Percentiles rank a stretch among this genome's conserved stretches.
phyloP scores from a whole-genome alignment of 306 rosid genomes.

The Vigna nakashimae region DNA sequence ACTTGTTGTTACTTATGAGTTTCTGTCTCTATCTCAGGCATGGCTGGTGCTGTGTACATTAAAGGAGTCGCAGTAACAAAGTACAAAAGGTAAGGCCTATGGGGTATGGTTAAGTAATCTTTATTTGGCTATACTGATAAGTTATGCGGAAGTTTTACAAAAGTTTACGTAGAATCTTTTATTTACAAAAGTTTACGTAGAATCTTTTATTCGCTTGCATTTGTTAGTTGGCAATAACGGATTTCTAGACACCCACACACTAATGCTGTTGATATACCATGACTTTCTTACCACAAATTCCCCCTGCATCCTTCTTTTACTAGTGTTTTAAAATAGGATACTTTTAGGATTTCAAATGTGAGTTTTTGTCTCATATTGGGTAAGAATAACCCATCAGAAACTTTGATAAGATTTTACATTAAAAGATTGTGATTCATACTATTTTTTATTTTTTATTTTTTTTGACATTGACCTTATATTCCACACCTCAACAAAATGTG shows the following conservation, averaged over 20 bases:
- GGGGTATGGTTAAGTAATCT: background rate
- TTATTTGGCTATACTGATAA: background rate
- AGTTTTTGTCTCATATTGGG: no score
- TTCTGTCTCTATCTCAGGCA: slow-evolving; percentile 62
- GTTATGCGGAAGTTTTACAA: background rate
- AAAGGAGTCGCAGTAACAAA: slow-evolving; percentile 86
- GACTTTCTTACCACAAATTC: background rate
- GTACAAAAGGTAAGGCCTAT: slow-evolving; percentile 78
- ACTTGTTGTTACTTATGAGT: background rate
- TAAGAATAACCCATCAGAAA: no score
- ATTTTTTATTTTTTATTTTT: background rate
- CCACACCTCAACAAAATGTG: background rate
- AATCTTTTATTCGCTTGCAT: slow-evolving; percentile 28
- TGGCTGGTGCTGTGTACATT: slow-evolving; percentile 91
- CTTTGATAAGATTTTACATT: background rate
- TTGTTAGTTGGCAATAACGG: slow-evolving; percentile 1
- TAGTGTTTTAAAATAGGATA: background rate
- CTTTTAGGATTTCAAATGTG: no score
- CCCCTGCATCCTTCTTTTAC: background rate
- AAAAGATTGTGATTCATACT: background rate
- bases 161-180: background rate
- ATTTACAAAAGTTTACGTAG: background rate
- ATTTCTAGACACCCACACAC: background rate
- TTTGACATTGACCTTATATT: slow-evolving; percentile 16
- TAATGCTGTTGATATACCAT: background rate